These are phyloP conservation scores for Priceomyces medius DNA, from an alignment of 805 yeast genomes.

Conservation along the genomic window DNA sequence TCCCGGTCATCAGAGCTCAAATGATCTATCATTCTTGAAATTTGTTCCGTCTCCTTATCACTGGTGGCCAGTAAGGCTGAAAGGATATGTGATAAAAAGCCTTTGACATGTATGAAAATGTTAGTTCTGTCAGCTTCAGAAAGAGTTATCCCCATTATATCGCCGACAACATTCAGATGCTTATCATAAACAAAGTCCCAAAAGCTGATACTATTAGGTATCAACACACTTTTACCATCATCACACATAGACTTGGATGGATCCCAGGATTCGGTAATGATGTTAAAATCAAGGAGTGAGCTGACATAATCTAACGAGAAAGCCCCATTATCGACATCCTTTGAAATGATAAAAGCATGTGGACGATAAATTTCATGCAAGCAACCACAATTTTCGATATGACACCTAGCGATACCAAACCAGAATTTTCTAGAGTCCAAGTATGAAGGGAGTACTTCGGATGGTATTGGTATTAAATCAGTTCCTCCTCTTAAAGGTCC, in stretches of 20 bases:
- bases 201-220: constrained; percentile 30
- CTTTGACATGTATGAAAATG: constrained; percentile 24
- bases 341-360: constrained; percentile 14
- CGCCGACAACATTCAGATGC: constrained; percentile 16
- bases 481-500: constrained; percentile 12
- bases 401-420: constrained; percentile 21
- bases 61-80: constrained; percentile 6
- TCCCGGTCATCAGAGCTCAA: constrained; percentile 3
- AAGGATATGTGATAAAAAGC: constrained; percentile 16
- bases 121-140: constrained; percentile 31
- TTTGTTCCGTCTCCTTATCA: not conserved
- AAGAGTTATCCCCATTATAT: constrained; percentile 25
- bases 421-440: constrained; percentile 12
- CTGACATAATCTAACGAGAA: constrained; percentile 25
- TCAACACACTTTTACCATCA: constrained; percentile 25
- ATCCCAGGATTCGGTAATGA: constrained; percentile 29
- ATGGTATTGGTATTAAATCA: constrained; percentile 8
- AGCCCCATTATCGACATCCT: constrained; percentile 3
- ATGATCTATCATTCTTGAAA: not conserved
- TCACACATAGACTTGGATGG: constrained; percentile 9
- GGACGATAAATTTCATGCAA: constrained; percentile 17
- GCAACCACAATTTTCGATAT: constrained; percentile 17
- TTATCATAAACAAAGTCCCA: constrained; percentile 18
- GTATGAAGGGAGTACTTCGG: constrained; percentile 8
- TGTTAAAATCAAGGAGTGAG: constrained; percentile 32